phyloP scores from a whole-genome alignment of 192 early-diverging fungal genomes.

The Rhizophagus sp. region DNA sequence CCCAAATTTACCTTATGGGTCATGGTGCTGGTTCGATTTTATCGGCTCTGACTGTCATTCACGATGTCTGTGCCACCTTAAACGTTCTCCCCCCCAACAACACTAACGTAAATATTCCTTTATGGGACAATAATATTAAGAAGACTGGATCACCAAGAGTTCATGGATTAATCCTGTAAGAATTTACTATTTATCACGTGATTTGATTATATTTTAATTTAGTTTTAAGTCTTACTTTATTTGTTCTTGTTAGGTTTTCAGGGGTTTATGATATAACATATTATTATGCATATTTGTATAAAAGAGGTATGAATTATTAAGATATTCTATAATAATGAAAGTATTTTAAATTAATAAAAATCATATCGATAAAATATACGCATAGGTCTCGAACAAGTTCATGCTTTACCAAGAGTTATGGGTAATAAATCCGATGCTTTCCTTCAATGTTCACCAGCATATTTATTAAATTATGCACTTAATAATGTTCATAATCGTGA shows the following conservation, averaged over 20 bases:
- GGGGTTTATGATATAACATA: conserved; percentile 47
- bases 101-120: conserved; percentile 30
- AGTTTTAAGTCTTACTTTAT: background rate
- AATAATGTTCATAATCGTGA: background rate
- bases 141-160: conserved; percentile 38
- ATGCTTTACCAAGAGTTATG: conserved; percentile 31
- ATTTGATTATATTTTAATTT: background rate
- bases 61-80: conserved; percentile 41
- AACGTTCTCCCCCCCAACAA: conserved; percentile 27
- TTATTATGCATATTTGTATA: conserved; percentile 48
- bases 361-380: background rate
- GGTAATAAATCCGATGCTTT: conserved; percentile 29
- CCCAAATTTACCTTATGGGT: conserved; percentile 46
- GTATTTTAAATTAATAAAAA: background rate
- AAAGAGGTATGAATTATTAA: conserved; percentile 30
- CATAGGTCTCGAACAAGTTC: conserved; percentile 31
- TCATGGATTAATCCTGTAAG: conserved; percentile 43
- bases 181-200: background rate
- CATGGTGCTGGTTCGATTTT: conserved; percentile 42
- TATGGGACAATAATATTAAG: conserved; percentile 25
- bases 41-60: conserved; percentile 42
- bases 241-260: conserved; percentile 36
- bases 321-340: background rate
- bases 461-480: conserved; percentile 18
- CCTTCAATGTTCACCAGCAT: conserved; percentile 29